Percentiles rank a stretch among this genome's conserved stretches.
These are phyloP conservation scores for Arthrobotrys iridis DNA, from an alignment of 2,329 filamentous ascomycete species.

Conservation along the genomic window DNA sequence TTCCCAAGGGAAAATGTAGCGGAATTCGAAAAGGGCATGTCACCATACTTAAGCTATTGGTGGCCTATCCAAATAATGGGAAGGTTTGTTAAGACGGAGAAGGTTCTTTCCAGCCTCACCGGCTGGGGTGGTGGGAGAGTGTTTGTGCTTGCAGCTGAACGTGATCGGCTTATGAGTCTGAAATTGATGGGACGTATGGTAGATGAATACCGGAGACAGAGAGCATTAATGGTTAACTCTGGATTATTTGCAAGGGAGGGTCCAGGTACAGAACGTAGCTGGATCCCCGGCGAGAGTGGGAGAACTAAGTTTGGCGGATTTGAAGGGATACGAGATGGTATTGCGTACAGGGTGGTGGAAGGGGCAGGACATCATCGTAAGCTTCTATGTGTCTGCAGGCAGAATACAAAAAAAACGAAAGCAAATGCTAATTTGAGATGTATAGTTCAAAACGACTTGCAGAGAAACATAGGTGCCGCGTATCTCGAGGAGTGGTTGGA, in stretches of 20 bases:
- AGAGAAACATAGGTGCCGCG: conserved; percentile 7
- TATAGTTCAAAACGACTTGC: conserved; percentile 40
- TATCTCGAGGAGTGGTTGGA: conserved; percentile 36
- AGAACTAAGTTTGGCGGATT: conserved; percentile 4
- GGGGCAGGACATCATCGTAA: conserved; percentile 42
- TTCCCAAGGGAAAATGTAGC: conserved; percentile 63
- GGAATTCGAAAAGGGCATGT: conserved; percentile 63
- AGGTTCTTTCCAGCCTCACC: conserved; percentile 58
- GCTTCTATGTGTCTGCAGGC: background rate
- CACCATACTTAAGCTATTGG: conserved; percentile 66
- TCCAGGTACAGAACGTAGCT: background rate
- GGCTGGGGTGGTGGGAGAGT: conserved; percentile 37
- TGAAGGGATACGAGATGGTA: conserved; percentile 19
- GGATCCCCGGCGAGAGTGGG: background rate
- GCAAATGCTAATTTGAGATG: background rate
- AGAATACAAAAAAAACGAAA: background rate
- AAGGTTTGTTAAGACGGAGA: conserved; percentile 63
- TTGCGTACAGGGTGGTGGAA: conserved; percentile 35
- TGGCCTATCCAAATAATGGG: conserved; percentile 67
- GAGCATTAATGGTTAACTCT: conserved; percentile 5
- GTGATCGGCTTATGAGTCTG: conserved; percentile 33
- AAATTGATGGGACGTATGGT: conserved; percentile 34
- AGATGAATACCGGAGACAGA: conserved; percentile 14
- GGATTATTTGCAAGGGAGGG: background rate
- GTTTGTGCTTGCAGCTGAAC: conserved; percentile 33